phyloP scores from a whole-genome alignment of 345 rosid genomes.

The Syzygium grande region DNA sequence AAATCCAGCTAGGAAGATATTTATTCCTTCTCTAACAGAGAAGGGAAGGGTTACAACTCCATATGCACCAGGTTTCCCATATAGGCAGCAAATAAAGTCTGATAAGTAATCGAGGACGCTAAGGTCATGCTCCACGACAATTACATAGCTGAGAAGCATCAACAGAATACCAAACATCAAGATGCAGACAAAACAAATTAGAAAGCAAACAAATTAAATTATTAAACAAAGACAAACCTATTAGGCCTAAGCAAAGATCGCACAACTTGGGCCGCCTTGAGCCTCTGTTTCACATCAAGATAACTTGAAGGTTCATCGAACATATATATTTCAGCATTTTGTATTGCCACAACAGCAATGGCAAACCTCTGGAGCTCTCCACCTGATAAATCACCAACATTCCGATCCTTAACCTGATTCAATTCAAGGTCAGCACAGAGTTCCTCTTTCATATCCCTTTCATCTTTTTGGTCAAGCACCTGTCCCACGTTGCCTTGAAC shows the following conservation, averaged over 20 bases:
- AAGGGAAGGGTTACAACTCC: constrained; percentile 99
- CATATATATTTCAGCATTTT: constrained; percentile 99
- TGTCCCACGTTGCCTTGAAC: constrained; percentile 92
- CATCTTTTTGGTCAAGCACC: constrained; percentile 92
- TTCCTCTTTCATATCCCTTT: constrained; percentile 62
- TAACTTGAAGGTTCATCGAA: constrained; percentile 99
- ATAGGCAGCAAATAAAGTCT: constrained; percentile 93
- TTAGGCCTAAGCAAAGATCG: constrained; percentile 85
- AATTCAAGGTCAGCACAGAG: constrained; percentile 81
- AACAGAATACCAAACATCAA: not conserved
- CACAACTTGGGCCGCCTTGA: constrained; percentile 93
- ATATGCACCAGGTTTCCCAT: constrained; percentile 99
- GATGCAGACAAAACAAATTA: not conserved
- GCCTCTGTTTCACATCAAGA: constrained; percentile 98
- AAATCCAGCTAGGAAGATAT: constrained; percentile 94
- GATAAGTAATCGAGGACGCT: constrained; percentile 96
- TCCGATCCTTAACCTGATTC: constrained; percentile 90
- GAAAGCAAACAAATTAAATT: not conserved
- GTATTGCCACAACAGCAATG: constrained; percentile 90
- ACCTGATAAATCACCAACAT: constrained; percentile 90
- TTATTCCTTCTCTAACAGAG: constrained; percentile 96
- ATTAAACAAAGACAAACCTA: constrained; percentile 36
- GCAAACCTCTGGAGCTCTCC: constrained; percentile 99
- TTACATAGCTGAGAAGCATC: constrained; percentile 64
- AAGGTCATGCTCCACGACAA: constrained; percentile 99